Conservation (phyloP, 345 rosid species). For the Hirschfeldia incana region DNA sequence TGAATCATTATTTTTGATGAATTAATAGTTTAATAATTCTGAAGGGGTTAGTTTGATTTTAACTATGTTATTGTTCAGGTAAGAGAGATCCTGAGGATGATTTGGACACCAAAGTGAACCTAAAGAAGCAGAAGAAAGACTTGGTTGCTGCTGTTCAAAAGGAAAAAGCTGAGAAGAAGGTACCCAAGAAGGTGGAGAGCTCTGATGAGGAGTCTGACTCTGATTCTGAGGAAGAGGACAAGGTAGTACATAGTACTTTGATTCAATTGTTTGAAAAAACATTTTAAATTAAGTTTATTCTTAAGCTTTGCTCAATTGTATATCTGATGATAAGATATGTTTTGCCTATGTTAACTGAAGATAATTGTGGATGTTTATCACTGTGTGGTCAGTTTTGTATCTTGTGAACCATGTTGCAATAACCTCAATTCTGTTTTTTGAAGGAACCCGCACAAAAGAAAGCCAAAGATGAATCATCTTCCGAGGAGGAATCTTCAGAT, state of each 20-base stretch:
- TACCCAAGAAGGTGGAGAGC: conserved; percentile 52
- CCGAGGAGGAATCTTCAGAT: conserved; percentile 51
- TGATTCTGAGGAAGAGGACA: conserved; percentile 66
- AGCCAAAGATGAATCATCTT: conserved; percentile 49
- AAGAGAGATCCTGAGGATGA: conserved; percentile 74
- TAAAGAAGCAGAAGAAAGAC: conserved; percentile 69
- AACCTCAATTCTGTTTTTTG: not conserved
- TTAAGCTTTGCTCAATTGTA: not conserved
- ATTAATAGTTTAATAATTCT: not conserved
- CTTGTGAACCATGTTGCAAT: not conserved
- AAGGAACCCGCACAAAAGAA: conserved; percentile 49
- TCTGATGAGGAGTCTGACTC: conserved; percentile 49
- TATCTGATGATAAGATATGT: no score
- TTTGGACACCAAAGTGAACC: conserved; percentile 49
- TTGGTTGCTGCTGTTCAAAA: conserved; percentile 50
- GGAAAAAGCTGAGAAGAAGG: conserved; percentile 52
- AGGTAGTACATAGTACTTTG: conserved; percentile 33
- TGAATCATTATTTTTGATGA: not conserved
- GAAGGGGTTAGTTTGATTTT: not conserved
- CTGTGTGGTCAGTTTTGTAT: not conserved
- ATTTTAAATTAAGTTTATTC: not conserved
- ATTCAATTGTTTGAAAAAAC: not conserved
- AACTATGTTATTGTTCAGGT: conserved; percentile 28
- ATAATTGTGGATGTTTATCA: not conserved
- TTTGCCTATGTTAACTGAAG: no score